Base-by-base conservation (phyloP, 2,329 filamentous ascomycete genomes). In the Colletotrichum lini region DNA sequence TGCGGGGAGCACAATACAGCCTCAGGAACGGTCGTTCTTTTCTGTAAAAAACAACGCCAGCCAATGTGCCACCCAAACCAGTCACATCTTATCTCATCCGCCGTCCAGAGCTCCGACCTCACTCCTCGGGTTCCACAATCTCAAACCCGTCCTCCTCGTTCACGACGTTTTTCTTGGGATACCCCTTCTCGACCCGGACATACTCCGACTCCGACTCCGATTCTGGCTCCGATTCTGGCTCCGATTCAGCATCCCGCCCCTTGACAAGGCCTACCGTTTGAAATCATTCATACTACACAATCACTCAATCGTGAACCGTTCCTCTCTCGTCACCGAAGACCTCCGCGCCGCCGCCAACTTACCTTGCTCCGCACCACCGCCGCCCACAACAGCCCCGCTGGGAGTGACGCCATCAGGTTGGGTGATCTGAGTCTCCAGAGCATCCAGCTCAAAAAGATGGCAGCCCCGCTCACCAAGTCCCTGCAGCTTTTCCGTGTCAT, bases 111-210 rank as follows among this genome's bases (percentile, higher is more conserved):
- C 35, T 7, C 53, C 35, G 40, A 23, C 9, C 12, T 62, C 8
- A 62, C n/a, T 18, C 21, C n/a, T 62, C 35, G 5, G 1, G 8
- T 9, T 52, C 21, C 59, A 62, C 35, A n/a, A 62, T n/a, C 45
- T 62, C 59, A 9, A 62, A 62, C 23, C 45, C 59, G 4, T 62
- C 35, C 15, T 62, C 45, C 16, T 62, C 59, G 8, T 30, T 15
- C 30, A 40, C 45, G 10, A 5, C 35, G 30, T 52, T 40, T 21
- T 52, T 26, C 16, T 50, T 35, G 13, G 15, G 15, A 49, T 10
- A 42, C 21, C 15, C 35, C 10, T 50, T 23, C 13, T 23, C 45
- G 12, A 42, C 45, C 59, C 30, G 42, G 26, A 9, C 30, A 26
- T 50, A 62, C n/a, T 49, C 59, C 21, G 21, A 18, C 8, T 40